phyloP scores from a whole-genome alignment of 2,329 filamentous ascomycete species.

The Fusarium metavorans region DNA sequence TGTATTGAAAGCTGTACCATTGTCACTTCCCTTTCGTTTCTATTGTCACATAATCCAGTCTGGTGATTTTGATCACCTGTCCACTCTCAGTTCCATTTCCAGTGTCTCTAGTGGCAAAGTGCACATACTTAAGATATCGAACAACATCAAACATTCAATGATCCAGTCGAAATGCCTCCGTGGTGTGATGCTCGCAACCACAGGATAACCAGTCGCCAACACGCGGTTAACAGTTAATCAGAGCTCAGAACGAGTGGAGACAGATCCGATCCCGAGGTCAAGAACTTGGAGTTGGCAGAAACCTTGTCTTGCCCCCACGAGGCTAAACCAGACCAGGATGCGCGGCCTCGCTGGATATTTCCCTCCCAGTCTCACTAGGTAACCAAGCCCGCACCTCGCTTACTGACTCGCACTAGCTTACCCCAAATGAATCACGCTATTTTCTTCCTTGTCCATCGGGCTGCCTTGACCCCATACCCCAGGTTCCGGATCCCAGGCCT shows the following conservation, averaged over 20 bases:
- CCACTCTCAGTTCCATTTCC: neutral
- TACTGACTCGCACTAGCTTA: constrained; percentile 1
- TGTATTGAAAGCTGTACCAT: neutral
- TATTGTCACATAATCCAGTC: neutral
- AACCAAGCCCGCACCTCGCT: neutral
- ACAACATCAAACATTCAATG: neutral
- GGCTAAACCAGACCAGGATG: neutral
- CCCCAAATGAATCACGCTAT: constrained; percentile 4
- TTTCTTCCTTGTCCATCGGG: neutral
- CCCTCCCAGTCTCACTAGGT: neutral
- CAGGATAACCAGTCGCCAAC: neutral
- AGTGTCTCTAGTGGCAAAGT: neutral
- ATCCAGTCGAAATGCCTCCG: neutral
- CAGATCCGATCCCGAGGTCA: neutral
- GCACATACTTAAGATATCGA: neutral
- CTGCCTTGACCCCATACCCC: constrained; percentile 8
- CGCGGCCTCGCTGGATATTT: neutral
- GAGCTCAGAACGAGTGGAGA: neutral
- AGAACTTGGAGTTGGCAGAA: neutral
- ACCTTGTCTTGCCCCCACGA: neutral
- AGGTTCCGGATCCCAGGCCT: constrained; percentile 16
- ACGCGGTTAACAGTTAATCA: neutral
- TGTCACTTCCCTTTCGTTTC: accelerated
- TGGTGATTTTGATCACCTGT: neutral
- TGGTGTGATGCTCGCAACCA: neutral